Evolutionary conservation across 768 basidiomycete genomes (phyloP), one percentile per base, ranked within the genome.

Genomic region (Collybia mongolica): DNA sequence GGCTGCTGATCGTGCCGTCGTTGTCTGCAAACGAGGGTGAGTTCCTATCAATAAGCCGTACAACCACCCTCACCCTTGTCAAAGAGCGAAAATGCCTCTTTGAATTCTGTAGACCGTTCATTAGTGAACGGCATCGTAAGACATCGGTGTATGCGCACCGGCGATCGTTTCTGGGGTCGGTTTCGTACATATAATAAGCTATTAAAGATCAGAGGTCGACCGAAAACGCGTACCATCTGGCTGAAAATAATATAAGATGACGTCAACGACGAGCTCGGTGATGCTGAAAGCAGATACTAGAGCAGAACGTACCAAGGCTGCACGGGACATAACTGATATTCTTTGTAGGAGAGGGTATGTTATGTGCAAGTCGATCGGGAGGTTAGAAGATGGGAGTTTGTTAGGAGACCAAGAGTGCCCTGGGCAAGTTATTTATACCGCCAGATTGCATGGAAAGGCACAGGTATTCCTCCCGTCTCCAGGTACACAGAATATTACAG

Each of bases 1-100:
- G 66, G 48, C 72, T 74, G 36, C 76, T 77, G 60, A 80, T 78
- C 12, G 73, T 72, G 55, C 78, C 76, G 61, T 77, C 75, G 51
- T 69, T 68, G 56, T 80, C 77, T 78, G 58, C 9, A 19, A 20
- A 4, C 14, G 11, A 12, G 26, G n/a, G n/a, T 32, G 36, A 28
- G 24, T 18, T 29, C 36, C n/a, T 17, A 6, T 23, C 11, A 14
- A 15, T 18, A 5, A 35, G 28, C 23, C 14, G 38, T 12, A 28
- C 20, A 28, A 7, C 9, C 20, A 32, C 26, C 6, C 76, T 51
- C 51, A 61, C 63, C 62, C 49, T 53, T 56, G 39, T 65, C 64
- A 22, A 64, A 64, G 26, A 61, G 52, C 19, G 52, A 53, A 49
- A 65, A 65, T 17, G 55, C 60, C 7, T 58, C 59, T 48, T 46